Base-by-base conservation (phyloP, 345 rosid genomes). In the Clausena lansium region DNA sequence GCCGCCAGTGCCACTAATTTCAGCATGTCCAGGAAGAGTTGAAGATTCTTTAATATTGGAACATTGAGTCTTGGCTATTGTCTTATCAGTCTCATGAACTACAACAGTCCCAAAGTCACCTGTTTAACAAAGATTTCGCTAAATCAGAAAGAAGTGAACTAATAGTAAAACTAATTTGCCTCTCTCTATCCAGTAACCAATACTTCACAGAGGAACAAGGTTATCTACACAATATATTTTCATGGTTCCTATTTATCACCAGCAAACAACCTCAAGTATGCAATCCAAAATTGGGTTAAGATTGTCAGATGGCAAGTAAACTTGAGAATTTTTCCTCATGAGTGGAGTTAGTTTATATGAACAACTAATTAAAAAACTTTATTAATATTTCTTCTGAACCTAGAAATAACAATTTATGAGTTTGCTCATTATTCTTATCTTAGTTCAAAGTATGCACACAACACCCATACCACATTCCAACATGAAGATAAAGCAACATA, bases 21-120 rank as follows among this genome's bases (percentile, higher is more conserved):
- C 85, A 67, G 75, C 76, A 78, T 78, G 41, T 41, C 61, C 82
- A 76, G 68, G 60, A 84, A 84, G 74, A 47, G 84, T 70, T 67
- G 82, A 82, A 73, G 81, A 55, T 74, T 83, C 89, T 68, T 81
- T 81, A 61, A 65, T 81, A 80, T 63, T 75, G 74, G 82, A 77
- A 68, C 72, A 60, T 78, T 84, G 89, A 57, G 79, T 76, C 54
- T 72, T 75, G 19, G 75, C 28, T 69, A 74, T 64, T 59, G 66
- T 76, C 80, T 80, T 83, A 50, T 79, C 83, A 39, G 75, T 62
- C 83, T 87, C 94, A 85, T 91, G 97, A 81, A 92, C 54, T 50
- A 96, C 84, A 76, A 92, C 86, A 55, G 98, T 96, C 70, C 97
- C 97, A 82, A 91, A 96, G 52, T 91, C 97, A 76, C 92, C 97